Evolutionary conservation across 2,329 filamentous ascomycete genomes (phyloP).

Genomic region (Calonectria leucothoes): DNA sequence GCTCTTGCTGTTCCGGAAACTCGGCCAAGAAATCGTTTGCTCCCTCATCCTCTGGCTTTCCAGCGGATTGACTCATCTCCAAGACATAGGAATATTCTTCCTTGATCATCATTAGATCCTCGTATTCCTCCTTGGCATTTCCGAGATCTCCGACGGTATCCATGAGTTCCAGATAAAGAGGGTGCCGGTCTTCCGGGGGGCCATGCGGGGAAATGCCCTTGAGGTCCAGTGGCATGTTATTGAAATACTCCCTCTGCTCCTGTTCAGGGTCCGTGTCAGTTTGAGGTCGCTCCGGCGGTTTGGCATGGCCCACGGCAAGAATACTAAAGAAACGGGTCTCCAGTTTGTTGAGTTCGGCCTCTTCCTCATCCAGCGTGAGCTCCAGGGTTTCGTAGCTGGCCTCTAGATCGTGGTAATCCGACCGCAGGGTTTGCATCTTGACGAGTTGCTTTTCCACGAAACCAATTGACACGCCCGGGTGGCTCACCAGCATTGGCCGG

Average conservation of each 20-base stretch:
- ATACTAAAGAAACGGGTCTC: slow-evolving; percentile 54
- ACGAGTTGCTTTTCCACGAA: slow-evolving; percentile 45
- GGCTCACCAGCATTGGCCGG: slow-evolving; percentile 50
- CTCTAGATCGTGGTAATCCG: slow-evolving; percentile 51
- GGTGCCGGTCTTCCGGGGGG: slow-evolving; percentile 56
- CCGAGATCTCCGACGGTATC: slow-evolving; percentile 58
- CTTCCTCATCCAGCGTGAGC: slow-evolving; percentile 48
- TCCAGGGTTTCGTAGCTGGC: slow-evolving; percentile 52
- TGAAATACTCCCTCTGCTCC: slow-evolving; percentile 19
- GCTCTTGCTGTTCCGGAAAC: slow-evolving; percentile 52
- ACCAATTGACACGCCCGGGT: slow-evolving; percentile 34
- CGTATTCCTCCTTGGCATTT: slow-evolving; percentile 59
- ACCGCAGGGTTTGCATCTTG: slow-evolving; percentile 52
- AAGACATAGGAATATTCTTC: slow-evolving; percentile 52
- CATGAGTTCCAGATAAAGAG: slow-evolving; percentile 58
- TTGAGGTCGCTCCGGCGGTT: slow-evolving; percentile 16
- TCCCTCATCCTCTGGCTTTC: slow-evolving; percentile 50
- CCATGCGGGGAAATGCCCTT: slow-evolving; percentile 50
- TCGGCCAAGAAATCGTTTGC: slow-evolving; percentile 55
- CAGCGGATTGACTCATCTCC: slow-evolving; percentile 44
- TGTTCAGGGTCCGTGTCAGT: slow-evolving; percentile 16
- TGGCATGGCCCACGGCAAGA: slow-evolving; percentile 45
- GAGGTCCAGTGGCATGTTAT: slow-evolving; percentile 47
- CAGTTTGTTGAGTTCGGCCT: slow-evolving; percentile 48
- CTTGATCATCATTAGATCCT: slow-evolving; percentile 55